Base-by-base conservation (phyloP, 345 rosid species). In the Trapa bicornis region DNA sequence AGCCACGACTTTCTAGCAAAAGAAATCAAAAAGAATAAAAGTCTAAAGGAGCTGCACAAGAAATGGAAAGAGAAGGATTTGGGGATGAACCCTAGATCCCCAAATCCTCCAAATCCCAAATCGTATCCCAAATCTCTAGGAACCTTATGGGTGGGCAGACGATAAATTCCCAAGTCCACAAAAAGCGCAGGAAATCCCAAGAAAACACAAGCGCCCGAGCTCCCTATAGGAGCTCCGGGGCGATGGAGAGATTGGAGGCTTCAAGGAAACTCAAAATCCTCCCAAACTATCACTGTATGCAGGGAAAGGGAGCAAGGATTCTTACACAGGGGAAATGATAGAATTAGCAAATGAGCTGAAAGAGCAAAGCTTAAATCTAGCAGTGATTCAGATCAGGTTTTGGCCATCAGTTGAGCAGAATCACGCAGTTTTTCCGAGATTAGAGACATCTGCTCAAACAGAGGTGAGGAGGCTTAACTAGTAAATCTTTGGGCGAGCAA, bases 261-360 rank as follows among this genome's bases (percentile, higher is more conserved):
- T 13, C 48, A 4, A 11, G 48, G 11, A 45, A 45, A 45, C 6
- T 45, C 11, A 22, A 22, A 22, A 41, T 41, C 43, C 48, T 45
- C 48, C 48, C 48, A 45, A 45, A 45, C 48, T 11, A 11, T 13
- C 48, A 11, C 48, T 45, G 2, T 5, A 45, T 45, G 12, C 11
- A 7, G 11, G 47, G 43, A 52, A 47, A 36, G 61, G 22, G 75
- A 1, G 58, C 6, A 50, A 3, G 81, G 83, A 79, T 76, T 75
- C 81, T 75, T 38, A 65, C 83, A 79, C 6, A 62, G 47, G 56
- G 77, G 76, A 68, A 82, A 84, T 87, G 81, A 84, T 42, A 86
- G 54, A 80, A 78, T 22, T 72, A 53, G 7, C 12, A 71, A 81
- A 13, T 62, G 70, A 22, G 58, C 29, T 3, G 33, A 14, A 2